Base-by-base conservation (phyloP, 768 basidiomycete species). In the Clavaria fumosa region DNA sequence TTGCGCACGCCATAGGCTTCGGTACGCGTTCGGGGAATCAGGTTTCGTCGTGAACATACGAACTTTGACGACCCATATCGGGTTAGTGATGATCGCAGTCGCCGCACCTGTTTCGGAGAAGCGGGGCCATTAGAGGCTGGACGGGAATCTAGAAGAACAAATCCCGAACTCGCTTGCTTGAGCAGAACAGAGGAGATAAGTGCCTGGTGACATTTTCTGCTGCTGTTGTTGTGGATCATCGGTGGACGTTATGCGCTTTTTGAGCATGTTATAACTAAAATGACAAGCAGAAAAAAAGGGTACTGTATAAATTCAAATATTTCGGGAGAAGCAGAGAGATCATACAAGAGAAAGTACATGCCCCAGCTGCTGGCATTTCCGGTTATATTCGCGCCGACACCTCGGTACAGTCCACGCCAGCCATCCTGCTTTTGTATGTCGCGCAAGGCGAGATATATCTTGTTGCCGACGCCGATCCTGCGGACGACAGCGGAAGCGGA, bases 301-400 rank as follows among this genome's bases (percentile, higher is more conserved):
- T 17, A n/a, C 27, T 31, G 34, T 17, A 14, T 20, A 31, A 9
- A 24, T 46, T 12, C 31, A 50, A 31, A 21, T n/a, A n/a, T n/a
- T n/a, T n/a, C n/a, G n/a, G n/a, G n/a, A n/a, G n/a, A n/a, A n/a
- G n/a, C n/a, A n/a, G n/a, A n/a, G 28, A 35, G 44, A 2, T 70
- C 88, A 58, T 53, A 96, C 95, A 95, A 93, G 44, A 93, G 70
- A 60, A 99, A 99, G 58, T 99, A 99, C 18, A 96, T 59, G 0
- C 95, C 95, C 95, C 95, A 99, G 49, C 88, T 91, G 5, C 80
- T 77, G 14, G 91, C 89, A 46, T 96, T 96, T 9, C 93, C 95
- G 0, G 85, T 84, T 42, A 96, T 69, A 56, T 97, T 99, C 2
- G 90, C 75, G 1, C 74, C 70, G 22, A 97, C 63, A 11, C 95